Evolutionary conservation across 2,329 filamentous ascomycete genomes (phyloP), one percentile per base, ranked within the genome.

Genomic region (Calonectria montana): DNA sequence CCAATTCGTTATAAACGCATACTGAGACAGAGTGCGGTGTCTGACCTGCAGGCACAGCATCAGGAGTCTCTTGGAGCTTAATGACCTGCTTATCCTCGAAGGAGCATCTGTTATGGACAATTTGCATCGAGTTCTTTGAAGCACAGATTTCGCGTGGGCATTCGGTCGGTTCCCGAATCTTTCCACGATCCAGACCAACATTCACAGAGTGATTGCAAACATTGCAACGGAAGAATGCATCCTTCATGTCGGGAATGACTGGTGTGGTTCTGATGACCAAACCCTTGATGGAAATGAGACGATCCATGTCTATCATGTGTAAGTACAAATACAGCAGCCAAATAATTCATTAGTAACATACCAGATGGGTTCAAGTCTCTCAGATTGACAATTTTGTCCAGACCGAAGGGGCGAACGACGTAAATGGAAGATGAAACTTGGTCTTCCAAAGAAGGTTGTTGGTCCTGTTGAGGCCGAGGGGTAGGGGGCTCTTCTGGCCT

Each of bases 31-130:
- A 98, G 84, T 99, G 97, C 16, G 97, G 97, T 23, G 97, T 99
- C 84, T 99, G 97, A 21, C 97, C 97, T 76, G 98, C 94, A 61
- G 97, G 97, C 21, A 99, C 94, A 43, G 92, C 94, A 83, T 99
- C 97, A 0, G 97, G 97, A 0, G 97, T 99, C 84, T 99, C 97
- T 84, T 99, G 97, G 47, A 99, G 88, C 83, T 99, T 99, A 85
- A 99, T 98, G 71, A 99, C 95, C 82, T 99, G 97, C 87, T 99
- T 99, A 83, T 99, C 97, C 67, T 96, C 93, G 80, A 99, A 99
- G 10, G 91, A 90, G 77, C 95, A 98, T 72, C 97, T 93, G 84
- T 99, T 99, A 87, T 99, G 97, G 23, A 98, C 90, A 77, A 99
- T 97, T 81, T 98, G 94, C 96, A 99, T 98, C 2, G 96, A 98